Percentiles rank a stretch among this genome's conserved stretches.
These are phyloP conservation scores for Chytriomyces hyalinus DNA, from an alignment of 192 early-diverging fungal species.

Conservation along the genomic window DNA sequence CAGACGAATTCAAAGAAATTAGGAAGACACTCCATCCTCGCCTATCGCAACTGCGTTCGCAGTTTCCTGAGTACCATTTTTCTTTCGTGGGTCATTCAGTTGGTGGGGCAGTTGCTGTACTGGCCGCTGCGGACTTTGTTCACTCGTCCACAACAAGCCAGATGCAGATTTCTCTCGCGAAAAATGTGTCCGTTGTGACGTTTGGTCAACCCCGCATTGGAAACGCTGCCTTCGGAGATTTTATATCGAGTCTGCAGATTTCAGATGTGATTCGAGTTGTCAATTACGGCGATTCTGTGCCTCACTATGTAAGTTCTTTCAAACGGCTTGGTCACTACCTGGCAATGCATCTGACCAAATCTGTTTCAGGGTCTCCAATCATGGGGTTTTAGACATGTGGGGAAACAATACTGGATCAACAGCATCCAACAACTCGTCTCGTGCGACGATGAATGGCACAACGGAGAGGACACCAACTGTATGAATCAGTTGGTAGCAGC, in stretches of 20 bases:
- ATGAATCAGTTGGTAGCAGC: not conserved
- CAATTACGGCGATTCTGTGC: conserved; percentile 37
- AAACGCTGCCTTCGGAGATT: conserved; percentile 40
- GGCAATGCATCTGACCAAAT: not conserved
- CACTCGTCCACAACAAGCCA: not conserved
- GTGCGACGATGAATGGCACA: not conserved
- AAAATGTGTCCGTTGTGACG: conserved; percentile 36
- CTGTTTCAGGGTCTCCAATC: not conserved
- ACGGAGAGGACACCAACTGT: not conserved
- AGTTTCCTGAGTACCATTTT: conserved; percentile 24
- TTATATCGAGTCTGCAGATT: not conserved
- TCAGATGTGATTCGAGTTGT: conserved; percentile 14
- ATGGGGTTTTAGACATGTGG: not conserved
- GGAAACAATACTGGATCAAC: not conserved
- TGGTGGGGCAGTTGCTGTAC: conserved; percentile 41
- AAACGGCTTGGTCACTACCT: not conserved
- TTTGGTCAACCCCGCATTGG: conserved; percentile 50
- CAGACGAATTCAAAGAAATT: not conserved
- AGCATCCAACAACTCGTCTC: not conserved
- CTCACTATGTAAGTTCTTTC: not conserved
- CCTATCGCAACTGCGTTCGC: not conserved
- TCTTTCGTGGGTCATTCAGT: conserved; percentile 44
- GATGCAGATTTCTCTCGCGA: not conserved
- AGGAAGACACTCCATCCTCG: not conserved
- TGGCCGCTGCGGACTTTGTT: conserved; percentile 42